Evolutionary conservation across 768 basidiomycete genomes (phyloP), one percentile per base, ranked within the genome.

Genomic region (Tylopilus felleus): DNA sequence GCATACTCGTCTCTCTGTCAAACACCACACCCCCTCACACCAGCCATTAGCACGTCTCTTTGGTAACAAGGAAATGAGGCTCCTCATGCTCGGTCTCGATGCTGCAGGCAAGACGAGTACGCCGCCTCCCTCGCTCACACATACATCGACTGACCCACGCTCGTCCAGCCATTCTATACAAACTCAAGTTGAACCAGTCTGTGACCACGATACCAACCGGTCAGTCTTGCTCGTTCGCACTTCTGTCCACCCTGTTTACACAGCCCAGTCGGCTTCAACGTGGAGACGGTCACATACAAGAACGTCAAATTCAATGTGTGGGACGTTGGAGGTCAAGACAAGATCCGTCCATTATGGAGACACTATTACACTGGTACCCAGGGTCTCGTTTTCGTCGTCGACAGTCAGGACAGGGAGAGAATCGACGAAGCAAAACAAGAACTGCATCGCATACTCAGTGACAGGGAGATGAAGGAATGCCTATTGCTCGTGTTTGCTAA

Each of bases 321-420:
- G 93, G 93, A 97, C 68, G 96, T 98, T 38, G 96, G 96, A 64
- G 96, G 96, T n/a, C 96, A 98, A 75, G 96, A 98, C 78, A 98
- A 98, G 81, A 98, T 98, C 67, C 82, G 96, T 47, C 96, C 96
- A 23, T 78, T 98, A 39, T 98, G 96, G 96, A 82, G 96, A 74
- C 96, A 98, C 74, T 98, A 98, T 74, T 98, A 98, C 77, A 98
- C 96, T 13, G 96, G 96, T 56, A 98, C 96, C 1, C 96, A 98
- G 75, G 96, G 95, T 53, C 85, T 98, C 59, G 95, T 98, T 51
- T 98, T 97, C 69, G 96, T 98, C 53, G 93, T 98, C 53, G 96
- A 98, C 74, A 95, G 93, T 58, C 91, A 93, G 67, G 96, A 98
- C 72, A 77, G 91, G 56, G 93, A 96, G 65, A 84, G 96, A 55